Evolutionary conservation across 495 filamentous ascomycete species (phyloP).

Genomic region (Aspergillus egyptiacus): DNA sequence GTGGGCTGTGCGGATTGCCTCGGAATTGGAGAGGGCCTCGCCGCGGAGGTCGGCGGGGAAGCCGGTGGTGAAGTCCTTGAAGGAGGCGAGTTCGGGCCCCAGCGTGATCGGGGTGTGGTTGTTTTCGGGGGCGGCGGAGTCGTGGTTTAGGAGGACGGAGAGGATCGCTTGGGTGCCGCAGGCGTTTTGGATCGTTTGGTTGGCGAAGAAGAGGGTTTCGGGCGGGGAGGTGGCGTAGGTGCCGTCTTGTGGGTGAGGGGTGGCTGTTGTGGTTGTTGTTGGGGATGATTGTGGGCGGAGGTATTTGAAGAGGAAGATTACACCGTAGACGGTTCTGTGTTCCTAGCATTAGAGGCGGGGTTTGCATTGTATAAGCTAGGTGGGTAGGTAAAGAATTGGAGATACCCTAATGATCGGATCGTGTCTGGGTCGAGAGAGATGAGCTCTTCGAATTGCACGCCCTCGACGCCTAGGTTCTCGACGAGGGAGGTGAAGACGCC

Average conservation of each 20-base stretch:
- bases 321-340: slow-evolving; percentile 77
- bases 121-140: slow-evolving; percentile 26
- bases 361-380: slow-evolving; percentile 6
- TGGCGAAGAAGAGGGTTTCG: slow-evolving; percentile 84
- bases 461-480: slow-evolving; percentile 83
- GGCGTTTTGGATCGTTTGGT: slow-evolving; percentile 98
- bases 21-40: slow-evolving; percentile 62
- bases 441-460: slow-evolving; percentile 96
- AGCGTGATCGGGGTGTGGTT: slow-evolving; percentile 39
- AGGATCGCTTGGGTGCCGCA: slow-evolving; percentile 97
- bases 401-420: slow-evolving; percentile 60
- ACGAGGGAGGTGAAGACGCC: slow-evolving; percentile 95
- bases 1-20: slow-evolving; percentile 84
- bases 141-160: slow-evolving; percentile 85
- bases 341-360: neutral
- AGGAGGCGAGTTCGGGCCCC: slow-evolving; percentile 60
- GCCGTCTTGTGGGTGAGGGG: slow-evolving; percentile 63
- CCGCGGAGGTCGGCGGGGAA: slow-evolving; percentile 76
- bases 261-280: slow-evolving; percentile 45
- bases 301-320: slow-evolving; percentile 99
- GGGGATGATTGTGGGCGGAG: slow-evolving; percentile 42
- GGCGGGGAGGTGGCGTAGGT: slow-evolving; percentile 42
- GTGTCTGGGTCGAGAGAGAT: slow-evolving; percentile 78
- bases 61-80: slow-evolving; percentile 84
- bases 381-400: neutral